Percentiles rank a stretch among this genome's conserved stretches.
Evolutionary conservation across 2,329 filamentous ascomycete species (phyloP).

Genomic region (Aspergillus sergii): DNA sequence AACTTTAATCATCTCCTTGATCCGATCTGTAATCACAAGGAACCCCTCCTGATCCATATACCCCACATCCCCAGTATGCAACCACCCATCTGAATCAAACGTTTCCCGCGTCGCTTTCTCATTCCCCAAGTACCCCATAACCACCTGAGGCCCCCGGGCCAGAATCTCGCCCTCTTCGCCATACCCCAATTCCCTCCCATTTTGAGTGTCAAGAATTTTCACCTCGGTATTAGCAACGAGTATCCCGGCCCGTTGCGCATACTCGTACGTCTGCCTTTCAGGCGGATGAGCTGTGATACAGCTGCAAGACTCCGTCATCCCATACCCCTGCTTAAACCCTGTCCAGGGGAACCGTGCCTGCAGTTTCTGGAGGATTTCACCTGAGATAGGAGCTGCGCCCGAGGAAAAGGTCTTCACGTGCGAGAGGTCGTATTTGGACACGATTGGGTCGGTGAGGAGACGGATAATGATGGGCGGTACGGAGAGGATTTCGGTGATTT

Average conservation of each 20-base stretch:
- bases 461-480: slow-evolving; percentile 65
- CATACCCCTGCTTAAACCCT: slow-evolving; percentile 67
- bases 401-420: slow-evolving; percentile 60
- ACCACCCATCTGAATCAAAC: slow-evolving; percentile 61
- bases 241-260: not conserved
- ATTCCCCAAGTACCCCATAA: slow-evolving; percentile 73
- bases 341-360: slow-evolving; percentile 57
- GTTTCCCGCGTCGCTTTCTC: slow-evolving; percentile 70
- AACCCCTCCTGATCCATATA: slow-evolving; percentile 58
- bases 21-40: slow-evolving; percentile 57
- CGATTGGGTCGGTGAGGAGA: slow-evolving; percentile 55
- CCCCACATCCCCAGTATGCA: slow-evolving; percentile 70
- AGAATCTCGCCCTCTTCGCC: slow-evolving; percentile 63
- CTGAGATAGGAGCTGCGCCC: slow-evolving; percentile 61
- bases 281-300: slow-evolving; percentile 50
- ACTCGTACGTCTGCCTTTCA: not conserved
- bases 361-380: slow-evolving; percentile 60
- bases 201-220: not conserved
- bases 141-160: slow-evolving; percentile 71
- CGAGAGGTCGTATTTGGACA: slow-evolving; percentile 56
- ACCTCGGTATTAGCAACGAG: not conserved
- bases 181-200: slow-evolving; percentile 37
- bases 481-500: slow-evolving; percentile 59
- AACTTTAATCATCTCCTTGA: slow-evolving; percentile 71
- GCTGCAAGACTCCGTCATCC: slow-evolving; percentile 68